Base-by-base conservation (phyloP, 345 rosid genomes). In the Eucalyptus tenuipes region DNA sequence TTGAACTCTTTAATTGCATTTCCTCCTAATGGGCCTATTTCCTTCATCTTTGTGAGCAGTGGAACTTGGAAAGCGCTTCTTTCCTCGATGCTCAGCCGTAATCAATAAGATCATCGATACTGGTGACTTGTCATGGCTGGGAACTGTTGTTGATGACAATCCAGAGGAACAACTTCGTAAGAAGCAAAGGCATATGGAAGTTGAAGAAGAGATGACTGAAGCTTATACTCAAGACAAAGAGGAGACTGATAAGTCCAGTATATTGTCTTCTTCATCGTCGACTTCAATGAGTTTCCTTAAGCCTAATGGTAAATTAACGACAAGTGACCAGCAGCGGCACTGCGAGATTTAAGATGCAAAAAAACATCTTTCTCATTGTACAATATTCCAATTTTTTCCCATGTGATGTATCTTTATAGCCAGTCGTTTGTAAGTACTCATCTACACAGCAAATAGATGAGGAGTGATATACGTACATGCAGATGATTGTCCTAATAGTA, bases 41-140 rank as follows among this genome's bases (percentile, higher is more conserved):
- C 57, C 52, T 89, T 55, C 45, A 68, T 88, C n/a, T 90, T 24
- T 88, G 17, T 49, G 81, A 86, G 88, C 92, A 97, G 99, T 96
- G 90, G 96, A 94, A 87, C 95, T 97, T 1, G 99, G 97, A 49
- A 94, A 94, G 89, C 92, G 94, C 49, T 97, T 93, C 87, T 96
- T 96, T 89, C 99, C 96, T 47, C 94, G 96, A 9, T 97, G 99
- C 90, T 97, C 97, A 1, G 92, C 89, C 8, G 94, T 94, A 49
- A 92, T 97, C 5, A 94, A 95, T 92, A 94, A 93, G 91, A 96
- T 97, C 88, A 96, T 97, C 95, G 97, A 96, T 31, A 94, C 93
- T 0, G 95, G 93, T 11, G 97, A 96, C 89, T 88, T 94, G 27
- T 90, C 94, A 7, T 93, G 94, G 90, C 92, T 97, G 5, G 95